Evolutionary conservation across 345 rosid genomes (phyloP), one percentile per base, ranked within the genome.

Genomic region (Eucalyptus caleyi): DNA sequence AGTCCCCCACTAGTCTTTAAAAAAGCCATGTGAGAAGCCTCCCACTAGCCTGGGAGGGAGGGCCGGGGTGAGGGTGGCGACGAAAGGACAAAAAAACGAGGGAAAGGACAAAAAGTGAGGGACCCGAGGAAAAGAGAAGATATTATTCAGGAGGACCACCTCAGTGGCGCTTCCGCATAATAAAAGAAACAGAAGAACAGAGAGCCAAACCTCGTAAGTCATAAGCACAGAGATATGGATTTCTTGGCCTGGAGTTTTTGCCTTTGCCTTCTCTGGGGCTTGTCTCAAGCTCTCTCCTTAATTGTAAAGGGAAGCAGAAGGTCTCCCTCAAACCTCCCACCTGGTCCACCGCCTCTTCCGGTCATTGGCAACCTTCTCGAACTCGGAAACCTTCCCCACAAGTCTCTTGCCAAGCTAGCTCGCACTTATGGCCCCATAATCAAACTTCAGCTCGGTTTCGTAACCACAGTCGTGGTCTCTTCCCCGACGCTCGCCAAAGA

Each of bases 361-460:
- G 47, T 89, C 42, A 50, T 91, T 6, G 92, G 92, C 7, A 91
- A 88, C 93, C 88, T 92, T 87, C 87, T 89, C 19, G 86, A 34
- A 16, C 86, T 92, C 23, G 91, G 93, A 8, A 37, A 67, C 24
- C 60, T 81, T 21, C 89, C 92, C 87, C 90, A 89, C 88, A 87
- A 44, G 86, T 82, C 86, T 54, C 60, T 92, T 21, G n/a, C 87
- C 72, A 59, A 87, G 72, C 91, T 92, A 2, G 90, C 92, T 87
- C 26, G 67, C 53, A 86, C 80, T 42, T 60, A 91, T 21, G 93
- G 92, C 19, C 93, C 93, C 7, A 59, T 92, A 40, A 91, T 92
- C 89, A 88, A 67, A 19, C 53, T 92, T 32, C 37, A 82, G n/a
- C 90, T 92, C 3, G 93, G 93, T 4, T 34, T 18, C 24, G 26